Base-by-base conservation (phyloP, 305 asterid genomes). In the Fraxinus sp. region DNA sequence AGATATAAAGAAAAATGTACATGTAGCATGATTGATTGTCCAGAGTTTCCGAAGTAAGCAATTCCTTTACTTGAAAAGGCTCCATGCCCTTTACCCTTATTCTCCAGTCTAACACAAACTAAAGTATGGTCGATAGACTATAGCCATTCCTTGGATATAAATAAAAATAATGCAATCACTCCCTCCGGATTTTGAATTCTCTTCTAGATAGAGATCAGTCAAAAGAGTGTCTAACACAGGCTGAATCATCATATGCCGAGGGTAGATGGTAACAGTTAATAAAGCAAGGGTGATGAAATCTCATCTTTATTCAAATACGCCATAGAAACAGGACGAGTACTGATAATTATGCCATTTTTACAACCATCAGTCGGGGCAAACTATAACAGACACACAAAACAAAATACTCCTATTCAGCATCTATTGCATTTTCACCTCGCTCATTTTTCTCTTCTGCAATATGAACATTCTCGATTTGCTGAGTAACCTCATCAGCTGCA, bases 401-500 rank as follows among this genome's bases (percentile, higher is more conserved):
- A 41, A 59, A 64, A 57, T 62, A 75, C 57, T 57, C 71, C 86
- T 79, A 83, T 83, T 87, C 84, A 68, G 81, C 90, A 83, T 84
- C 86, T 1, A 79, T 74, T 59, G 79, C 87, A 87, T 83, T 86
- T 52, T 84, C 90, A 78, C 80, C 62, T 24, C 73, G 89, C 24
- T 81, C 89, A 37, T 75, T 79, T 46, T 86, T 87, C 71, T 85
- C 89, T 71, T 85, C 88, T 22, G 87, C 75, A 39, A 93, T 86
- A 55, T 84, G 89, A 81, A 86, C 89, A 41, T 85, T 89, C 84
- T 88, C 97, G n/a, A 95, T 83, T 92, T 88, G 93, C 59, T 89
- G 88, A 35, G 90, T 71, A 68, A 93, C 86, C 82, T 87, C 93
- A 30, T 88, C 88, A 1, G 85, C 89, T 2, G 80, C 91, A 81